A percentile compares a stretch with the other conserved stretches of the same genome.
These are phyloP conservation scores for Wickerhamomyces silvicola DNA, from an alignment of 805 yeast species.

Conservation along the genomic window DNA sequence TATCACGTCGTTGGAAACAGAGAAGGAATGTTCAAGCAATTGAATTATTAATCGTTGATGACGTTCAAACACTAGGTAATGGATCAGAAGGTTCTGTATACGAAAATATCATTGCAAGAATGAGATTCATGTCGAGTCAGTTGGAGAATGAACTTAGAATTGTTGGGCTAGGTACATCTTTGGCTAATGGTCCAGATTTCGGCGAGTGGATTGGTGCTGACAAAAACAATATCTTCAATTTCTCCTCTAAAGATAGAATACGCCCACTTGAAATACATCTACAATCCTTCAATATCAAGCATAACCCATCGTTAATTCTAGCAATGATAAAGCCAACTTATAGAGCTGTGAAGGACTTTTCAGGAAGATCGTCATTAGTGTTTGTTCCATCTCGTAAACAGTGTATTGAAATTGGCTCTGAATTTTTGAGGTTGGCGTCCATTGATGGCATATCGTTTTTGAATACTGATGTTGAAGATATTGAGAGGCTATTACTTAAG, in stretches of 20 bases:
- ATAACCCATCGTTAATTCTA: slow-evolving; percentile 44
- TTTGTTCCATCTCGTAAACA: slow-evolving; percentile 54
- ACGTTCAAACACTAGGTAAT: slow-evolving; percentile 58
- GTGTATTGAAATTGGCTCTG: slow-evolving; percentile 45
- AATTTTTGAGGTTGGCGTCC: slow-evolving; percentile 32
- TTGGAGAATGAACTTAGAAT: slow-evolving; percentile 52
- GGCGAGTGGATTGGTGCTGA: slow-evolving; percentile 83
- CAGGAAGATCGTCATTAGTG: slow-evolving; percentile 34
- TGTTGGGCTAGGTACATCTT: slow-evolving; percentile 62
- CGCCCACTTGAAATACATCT: slow-evolving; percentile 53
- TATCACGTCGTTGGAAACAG: slow-evolving; percentile 80
- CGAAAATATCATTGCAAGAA: slow-evolving; percentile 65
- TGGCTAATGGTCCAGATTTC: slow-evolving; percentile 70
- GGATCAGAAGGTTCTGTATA: slow-evolving; percentile 54
- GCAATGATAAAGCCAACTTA: slow-evolving; percentile 47
- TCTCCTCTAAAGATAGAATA: slow-evolving; percentile 54
- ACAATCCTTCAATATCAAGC: slow-evolving; percentile 39
- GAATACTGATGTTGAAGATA: slow-evolving; percentile 29
- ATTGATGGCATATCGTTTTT: slow-evolving; percentile 34
- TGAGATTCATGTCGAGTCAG: slow-evolving; percentile 64
- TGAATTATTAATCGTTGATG: slow-evolving; percentile 67
- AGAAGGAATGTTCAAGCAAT: slow-evolving; percentile 63
- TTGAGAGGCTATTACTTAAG: slow-evolving; percentile 35
- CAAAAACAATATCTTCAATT: slow-evolving; percentile 59
- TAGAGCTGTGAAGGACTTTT: slow-evolving; percentile 30